Percentiles rank a stretch among this genome's conserved stretches.
phyloP scores from a whole-genome alignment of 805 yeast genomes.

The Saccharomycopsis amapae region DNA sequence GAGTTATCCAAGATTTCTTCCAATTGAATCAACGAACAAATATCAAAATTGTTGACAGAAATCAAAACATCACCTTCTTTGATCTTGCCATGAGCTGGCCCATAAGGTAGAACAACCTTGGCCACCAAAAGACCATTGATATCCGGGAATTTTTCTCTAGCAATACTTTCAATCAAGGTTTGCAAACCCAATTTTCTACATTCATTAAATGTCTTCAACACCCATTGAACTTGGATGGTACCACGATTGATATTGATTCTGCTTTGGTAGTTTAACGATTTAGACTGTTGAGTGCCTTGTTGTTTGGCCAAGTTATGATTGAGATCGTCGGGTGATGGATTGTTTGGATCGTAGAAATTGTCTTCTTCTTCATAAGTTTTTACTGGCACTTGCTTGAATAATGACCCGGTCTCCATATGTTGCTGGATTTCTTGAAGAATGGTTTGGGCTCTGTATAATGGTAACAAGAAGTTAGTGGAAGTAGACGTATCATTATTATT shows the following conservation, averaged over 20 bases:
- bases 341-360: constrained; percentile 18
- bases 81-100: constrained; percentile 21
- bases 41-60: constrained; percentile 22
- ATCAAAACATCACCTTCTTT: constrained; percentile 23
- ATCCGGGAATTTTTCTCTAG: constrained; percentile 23
- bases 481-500: constrained; percentile 22
- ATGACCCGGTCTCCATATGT: constrained; percentile 9
- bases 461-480: constrained; percentile 22
- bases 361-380: constrained; percentile 20
- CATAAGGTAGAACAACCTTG: constrained; percentile 22
- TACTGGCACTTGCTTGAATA: constrained; percentile 18
- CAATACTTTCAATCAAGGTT: constrained; percentile 22
- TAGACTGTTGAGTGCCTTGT: background rate
- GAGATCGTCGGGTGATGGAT: constrained; percentile 10
- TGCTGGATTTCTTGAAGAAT: constrained; percentile 20
- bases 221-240: constrained; percentile 23
- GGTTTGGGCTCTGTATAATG: constrained; percentile 21
- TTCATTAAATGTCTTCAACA: constrained; percentile 22
- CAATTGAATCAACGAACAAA: constrained; percentile 22
- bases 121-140: constrained; percentile 23
- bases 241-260: constrained; percentile 21
- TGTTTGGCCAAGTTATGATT: constrained; percentile 4
- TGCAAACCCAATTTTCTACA: constrained; percentile 22
- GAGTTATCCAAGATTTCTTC: constrained; percentile 22
- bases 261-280: constrained; percentile 17